These are phyloP conservation scores for Fraxinus ornus DNA, from an alignment of 305 asterid genomes.

Conservation along the genomic window DNA sequence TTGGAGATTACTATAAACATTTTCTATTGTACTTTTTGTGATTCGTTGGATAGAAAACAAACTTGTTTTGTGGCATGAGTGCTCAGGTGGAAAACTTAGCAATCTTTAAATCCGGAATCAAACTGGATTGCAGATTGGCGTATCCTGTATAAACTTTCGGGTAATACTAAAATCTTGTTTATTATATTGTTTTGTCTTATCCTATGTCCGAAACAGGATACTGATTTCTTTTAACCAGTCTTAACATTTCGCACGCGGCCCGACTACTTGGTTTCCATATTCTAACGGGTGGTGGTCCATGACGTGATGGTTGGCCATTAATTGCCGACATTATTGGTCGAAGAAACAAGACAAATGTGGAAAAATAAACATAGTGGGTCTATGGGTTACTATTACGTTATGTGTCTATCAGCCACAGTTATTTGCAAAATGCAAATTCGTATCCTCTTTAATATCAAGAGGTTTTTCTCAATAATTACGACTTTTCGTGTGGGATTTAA, in stretches of 20 bases:
- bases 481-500: neutral
- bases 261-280: neutral
- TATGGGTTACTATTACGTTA: neutral
- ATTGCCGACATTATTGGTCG: neutral
- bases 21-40: neutral
- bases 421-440: neutral
- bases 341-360: neutral
- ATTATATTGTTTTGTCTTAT: neutral
- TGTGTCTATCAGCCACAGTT: neutral
- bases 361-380: neutral
- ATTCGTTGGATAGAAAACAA: neutral
- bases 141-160: neutral
- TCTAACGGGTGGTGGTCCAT: neutral
- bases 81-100: neutral
- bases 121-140: neutral
- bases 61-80: neutral
- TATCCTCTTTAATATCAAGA: neutral
- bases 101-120: neutral
- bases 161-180: neutral
- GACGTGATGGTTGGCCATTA: neutral
- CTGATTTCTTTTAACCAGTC: neutral
- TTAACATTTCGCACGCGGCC: neutral
- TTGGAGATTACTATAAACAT: neutral
- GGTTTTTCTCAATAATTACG: neutral
- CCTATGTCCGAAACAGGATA: neutral